Evolutionary conservation across 139 green algal genomes (phyloP).

Genomic region (Volvox africanus): DNA sequence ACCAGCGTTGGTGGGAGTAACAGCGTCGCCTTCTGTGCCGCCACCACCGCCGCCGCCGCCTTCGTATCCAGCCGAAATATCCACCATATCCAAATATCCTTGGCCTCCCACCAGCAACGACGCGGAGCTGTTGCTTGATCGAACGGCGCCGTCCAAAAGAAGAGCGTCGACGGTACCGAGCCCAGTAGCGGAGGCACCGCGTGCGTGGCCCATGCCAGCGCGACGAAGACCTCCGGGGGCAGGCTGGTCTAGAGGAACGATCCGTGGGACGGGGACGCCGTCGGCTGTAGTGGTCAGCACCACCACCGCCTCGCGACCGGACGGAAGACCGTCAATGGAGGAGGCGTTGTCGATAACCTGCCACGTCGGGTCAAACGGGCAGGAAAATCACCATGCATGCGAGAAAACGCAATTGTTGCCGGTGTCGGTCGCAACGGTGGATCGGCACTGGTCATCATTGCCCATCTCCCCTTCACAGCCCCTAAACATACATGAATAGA

Average conservation of each 20-base stretch:
- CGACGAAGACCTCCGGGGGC: slow-evolving; percentile 1
- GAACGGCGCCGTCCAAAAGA: not conserved
- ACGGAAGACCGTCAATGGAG: slow-evolving; percentile 26
- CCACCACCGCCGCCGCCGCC: not conserved
- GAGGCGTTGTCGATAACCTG: not conserved
- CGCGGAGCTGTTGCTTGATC: not conserved
- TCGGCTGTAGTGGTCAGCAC: slow-evolving; percentile 11
- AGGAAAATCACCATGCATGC: not conserved
- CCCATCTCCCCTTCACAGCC: too few species aligned
- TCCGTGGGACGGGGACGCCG: slow-evolving; percentile 23
- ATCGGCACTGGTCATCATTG: too few species aligned
- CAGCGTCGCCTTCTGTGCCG: not conserved
- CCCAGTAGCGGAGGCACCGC: too few species aligned
- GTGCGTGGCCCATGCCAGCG: not conserved
- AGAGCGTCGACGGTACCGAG: not conserved
- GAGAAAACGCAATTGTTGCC: too few species aligned
- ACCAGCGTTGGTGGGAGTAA: not conserved
- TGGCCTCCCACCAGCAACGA: not conserved
- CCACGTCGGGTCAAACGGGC: not conserved
- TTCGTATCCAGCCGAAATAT: not conserved
- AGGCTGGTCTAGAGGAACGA: slow-evolving; percentile 24
- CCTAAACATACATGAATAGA: too few species aligned
- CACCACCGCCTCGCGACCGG: not conserved
- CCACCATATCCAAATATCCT: not conserved
- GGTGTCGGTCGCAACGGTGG: too few species aligned